Evolutionary conservation across 2,329 filamentous ascomycete genomes (phyloP).

Genomic region (Scleromitrula shiraiana): DNA sequence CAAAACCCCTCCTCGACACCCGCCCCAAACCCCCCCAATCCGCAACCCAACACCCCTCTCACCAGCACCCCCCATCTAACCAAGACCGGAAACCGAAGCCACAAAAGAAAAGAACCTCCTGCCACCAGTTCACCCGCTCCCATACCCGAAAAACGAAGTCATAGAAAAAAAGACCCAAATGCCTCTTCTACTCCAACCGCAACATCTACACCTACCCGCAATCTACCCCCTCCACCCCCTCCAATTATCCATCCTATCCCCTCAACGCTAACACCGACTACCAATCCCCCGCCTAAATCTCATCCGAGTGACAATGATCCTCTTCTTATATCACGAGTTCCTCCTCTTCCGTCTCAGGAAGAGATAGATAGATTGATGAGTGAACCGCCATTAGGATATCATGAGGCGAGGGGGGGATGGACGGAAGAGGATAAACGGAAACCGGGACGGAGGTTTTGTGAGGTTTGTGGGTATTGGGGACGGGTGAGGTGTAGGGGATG

Average conservation of each 20-base stretch:
- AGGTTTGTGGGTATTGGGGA: constrained; percentile 78
- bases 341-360: constrained; percentile 47
- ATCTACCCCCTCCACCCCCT: constrained; percentile 8
- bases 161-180: constrained; percentile 25
- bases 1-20: constrained; percentile 36
- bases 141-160: constrained; percentile 11
- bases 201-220: not conserved
- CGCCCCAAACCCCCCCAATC: constrained; percentile 36
- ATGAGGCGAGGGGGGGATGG: constrained; percentile 49
- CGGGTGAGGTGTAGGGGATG: constrained; percentile 69
- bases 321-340: constrained; percentile 50
- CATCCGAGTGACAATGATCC: constrained; percentile 48
- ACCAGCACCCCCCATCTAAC: constrained; percentile 17
- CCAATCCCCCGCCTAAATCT: constrained; percentile 12
- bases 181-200: constrained; percentile 2
- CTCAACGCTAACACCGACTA: not conserved
- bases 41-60: constrained; percentile 27
- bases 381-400: constrained; percentile 59
- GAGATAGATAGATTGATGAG: constrained; percentile 58
- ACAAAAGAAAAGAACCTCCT: constrained; percentile 2
- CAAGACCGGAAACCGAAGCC: constrained; percentile 18
- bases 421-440: constrained; percentile 37
- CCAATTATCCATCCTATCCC: constrained; percentile 9
- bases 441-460: constrained; percentile 61
- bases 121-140: not conserved